Base-by-base conservation (phyloP, 2,329 filamentous ascomycete genomes). In the Colletotrichum falcatum region DNA sequence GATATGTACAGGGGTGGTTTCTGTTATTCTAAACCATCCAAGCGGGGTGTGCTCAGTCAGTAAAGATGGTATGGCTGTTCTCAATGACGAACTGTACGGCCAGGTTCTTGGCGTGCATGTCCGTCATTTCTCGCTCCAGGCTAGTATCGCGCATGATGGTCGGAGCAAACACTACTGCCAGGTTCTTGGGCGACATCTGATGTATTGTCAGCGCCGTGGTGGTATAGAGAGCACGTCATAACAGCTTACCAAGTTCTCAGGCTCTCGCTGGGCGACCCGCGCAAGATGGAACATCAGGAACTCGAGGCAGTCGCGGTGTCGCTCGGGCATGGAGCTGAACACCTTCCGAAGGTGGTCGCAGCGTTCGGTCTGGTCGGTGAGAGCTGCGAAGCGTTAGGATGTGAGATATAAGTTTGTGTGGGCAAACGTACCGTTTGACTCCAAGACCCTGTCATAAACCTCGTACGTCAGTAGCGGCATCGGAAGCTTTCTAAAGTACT, bases 101-200 rank as follows among this genome's bases (percentile, higher is more conserved):
- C 73, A 92, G 87, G 76, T 97, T 97, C 87, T 98, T 98, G 75
- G 91, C 89, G 79, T 96, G 93, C 86, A 97, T 97, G 79, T 99
- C 96, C 37, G 91, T 95, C 90, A 99, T 97, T 81, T 99, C 96
- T 72, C 94, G 91, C 80, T 97, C 94, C 72, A 98, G 88, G 77
- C 92, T 95, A 78, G 91, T 87, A 66, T 97, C 94, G 75, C 95
- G 90, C 94, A 99, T 97, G 75, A 99, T 97, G 1, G 96, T 99
- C 9, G 96, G 96, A 11, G 96, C 96, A 79, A 99, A 99, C 46
- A 99, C 96, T 51, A 99, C 96, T 4, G 96, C 94, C 72, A 98
- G 84, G 78, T 99, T 99, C 82, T 97, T 93, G 66, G 95, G 93
- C 30, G 94, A 97, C 96, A 99, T 99, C 90, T 93, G 71, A 2